Evolutionary conservation across 2,329 filamentous ascomycete species (phyloP), one percentile per base, ranked within the genome.

Genomic region (Ascosphaera pollenicola): DNA sequence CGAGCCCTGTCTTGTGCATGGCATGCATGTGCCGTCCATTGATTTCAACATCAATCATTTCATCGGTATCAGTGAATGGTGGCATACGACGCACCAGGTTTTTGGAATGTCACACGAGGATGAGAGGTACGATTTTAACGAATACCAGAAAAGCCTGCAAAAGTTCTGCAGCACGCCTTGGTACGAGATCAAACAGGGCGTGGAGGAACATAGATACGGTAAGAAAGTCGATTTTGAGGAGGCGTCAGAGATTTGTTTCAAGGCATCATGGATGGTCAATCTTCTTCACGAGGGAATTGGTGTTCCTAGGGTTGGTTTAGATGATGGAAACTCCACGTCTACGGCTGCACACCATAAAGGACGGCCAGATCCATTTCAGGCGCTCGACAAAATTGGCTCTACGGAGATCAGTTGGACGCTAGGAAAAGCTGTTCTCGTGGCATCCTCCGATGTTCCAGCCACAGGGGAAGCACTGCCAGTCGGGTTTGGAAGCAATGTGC

Each of bases 41-140:
- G 89, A 98, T 54, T 98, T 95, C 51, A 78, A 89, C 44, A 76
- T 95, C 28, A 98, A 98, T 50, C 91, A 94, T 55, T 98, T 98
- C 51, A 77, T 98, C 19, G 89, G 89, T 8, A 87, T 98, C 3
- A 95, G 87, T 1, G 89, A 98, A 54, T 98, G 92, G 58, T 98
- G 89, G 87, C 89, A 98, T 56, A 92, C 87, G 0, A 98, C 89
- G 0, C 89, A 98, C 49, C 84, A 89, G 40, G 77, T 95, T 2
- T 95, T 98, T 49, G 71, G 78, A 43, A 70, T 73, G 63, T 74
- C 73, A 3, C 74, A 81, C 45, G 77, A 80, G 47, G 68, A 74
- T 47, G 77, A 81, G 47, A 73, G 80, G 0, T 98, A 95, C 55
- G 84, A 95, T 51, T 81, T 93, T 47, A 71, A 76, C 44, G 84